Evolutionary conservation across 169 alveolate species (phyloP).

Genomic region (Plasmodium cynomolgi): DNA sequence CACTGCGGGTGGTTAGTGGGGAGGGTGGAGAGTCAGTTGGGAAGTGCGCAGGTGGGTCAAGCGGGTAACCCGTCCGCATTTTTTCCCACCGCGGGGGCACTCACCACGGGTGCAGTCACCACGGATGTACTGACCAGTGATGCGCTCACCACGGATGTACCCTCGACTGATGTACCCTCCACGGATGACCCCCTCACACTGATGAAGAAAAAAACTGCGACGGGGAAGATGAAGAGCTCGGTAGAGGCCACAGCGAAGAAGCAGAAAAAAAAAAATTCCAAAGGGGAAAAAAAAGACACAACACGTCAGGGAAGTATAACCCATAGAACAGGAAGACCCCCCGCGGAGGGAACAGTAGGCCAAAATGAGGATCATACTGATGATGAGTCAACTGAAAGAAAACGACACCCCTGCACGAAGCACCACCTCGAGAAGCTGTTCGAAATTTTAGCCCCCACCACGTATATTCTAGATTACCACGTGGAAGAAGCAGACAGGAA

Average conservation of each 20-base stretch:
- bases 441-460: background rate
- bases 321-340: background rate
- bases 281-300: background rate
- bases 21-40: background rate
- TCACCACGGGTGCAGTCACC: background rate
- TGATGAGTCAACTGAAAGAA: background rate
- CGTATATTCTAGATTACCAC: slow-evolving; percentile 23
- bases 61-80: background rate
- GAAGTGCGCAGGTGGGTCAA: background rate
- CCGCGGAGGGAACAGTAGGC: background rate
- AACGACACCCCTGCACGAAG: background rate
- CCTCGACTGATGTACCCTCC: background rate
- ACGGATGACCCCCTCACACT: background rate
- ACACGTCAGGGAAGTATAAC: background rate
- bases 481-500: background rate
- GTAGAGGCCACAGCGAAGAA: background rate
- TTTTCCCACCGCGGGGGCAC: background rate
- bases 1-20: background rate
- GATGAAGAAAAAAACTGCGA: background rate
- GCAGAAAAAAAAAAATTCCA: background rate
- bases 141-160: background rate
- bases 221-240: background rate
- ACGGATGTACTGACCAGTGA: background rate
- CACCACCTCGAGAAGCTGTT: slow-evolving; percentile 25
- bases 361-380: background rate